Evolutionary conservation across 2,329 filamentous ascomycete genomes (phyloP), one percentile per base, ranked within the genome.

Genomic region (Aschersonia sp.): DNA sequence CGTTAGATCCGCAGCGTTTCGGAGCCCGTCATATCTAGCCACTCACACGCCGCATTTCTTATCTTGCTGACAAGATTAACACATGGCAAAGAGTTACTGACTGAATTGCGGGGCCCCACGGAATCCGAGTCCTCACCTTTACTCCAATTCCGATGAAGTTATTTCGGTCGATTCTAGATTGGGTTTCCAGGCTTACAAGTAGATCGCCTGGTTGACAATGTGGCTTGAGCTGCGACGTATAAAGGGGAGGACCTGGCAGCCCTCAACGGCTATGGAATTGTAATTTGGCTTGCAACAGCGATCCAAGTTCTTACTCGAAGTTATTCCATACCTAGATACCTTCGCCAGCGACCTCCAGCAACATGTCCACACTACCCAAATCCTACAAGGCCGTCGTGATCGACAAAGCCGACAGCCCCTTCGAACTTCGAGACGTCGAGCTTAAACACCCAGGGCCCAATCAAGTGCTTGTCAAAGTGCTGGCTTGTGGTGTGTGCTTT

Each of bases 401-500:
- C 54, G 71, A 75, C 48, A 67, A 70, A 49, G 60, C 65, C 30
- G 70, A 72, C 49, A 64, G 63, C 3, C 71, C 76, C 0, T 68
- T 83, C 53, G 22, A 43, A 8, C 65, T 87, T 52, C 72, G 78
- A 53, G 75, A 85, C 4, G 57, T 81, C 4, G 67, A 73, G 14
- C 68, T 87, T 41, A 68, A 73, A 50, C 59, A 68, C 35, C 81
- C 82, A 1, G 63, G 69, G 6, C 59, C 68, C 0, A 72, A 74
- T 14, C 69, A 86, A 56, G 66, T 88, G 3, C 72, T 88, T 30
- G 71, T 86, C 61, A 87, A 87, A 60, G 75, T 86, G 3, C 67
- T 79, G 7, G 83, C 83, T 5, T 85, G 79, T 54, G 84, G 84
- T 42, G 75, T 89, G 45, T 88, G 84, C 62, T 80, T 79, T 60